Evolutionary conservation across 176 grass and related monocot species (phyloP).

Genomic region (Ampelocalamus luodianensis): DNA sequence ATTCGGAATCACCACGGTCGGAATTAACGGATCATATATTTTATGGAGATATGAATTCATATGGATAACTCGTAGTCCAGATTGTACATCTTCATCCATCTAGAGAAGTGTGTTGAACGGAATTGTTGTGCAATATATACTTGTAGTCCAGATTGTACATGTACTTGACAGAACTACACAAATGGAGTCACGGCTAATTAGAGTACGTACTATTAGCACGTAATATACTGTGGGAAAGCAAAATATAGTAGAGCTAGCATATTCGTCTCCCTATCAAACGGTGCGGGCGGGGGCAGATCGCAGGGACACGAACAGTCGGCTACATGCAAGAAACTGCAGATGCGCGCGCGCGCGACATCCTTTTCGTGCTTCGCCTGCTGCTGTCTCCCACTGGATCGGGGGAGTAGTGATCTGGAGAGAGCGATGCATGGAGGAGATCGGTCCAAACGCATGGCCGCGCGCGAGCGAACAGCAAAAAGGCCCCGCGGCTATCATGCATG

Average conservation of each 20-base stretch:
- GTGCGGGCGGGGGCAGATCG: not conserved
- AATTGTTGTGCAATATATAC: not conserved
- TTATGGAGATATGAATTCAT: not conserved
- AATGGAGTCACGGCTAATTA: too few relatives aligned
- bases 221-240: not conserved
- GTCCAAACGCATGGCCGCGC: not conserved
- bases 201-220: not conserved
- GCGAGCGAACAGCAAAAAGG: not conserved
- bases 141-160: too few relatives aligned
- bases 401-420: not conserved
- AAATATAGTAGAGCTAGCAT: not conserved
- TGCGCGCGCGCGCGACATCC: not conserved
- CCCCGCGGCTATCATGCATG: not conserved
- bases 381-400: not conserved
- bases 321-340: not conserved
- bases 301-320: not conserved
- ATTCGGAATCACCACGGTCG: not conserved
- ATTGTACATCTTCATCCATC: too few relatives aligned
- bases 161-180: not conserved
- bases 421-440: constrained; percentile 14
- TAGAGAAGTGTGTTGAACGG: not conserved
- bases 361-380: not conserved
- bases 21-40: not conserved
- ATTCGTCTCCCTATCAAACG: not conserved
- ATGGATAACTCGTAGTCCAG: not conserved